Evolutionary conservation across 352 stramenopile species (phyloP).

Genomic region (Pythium dissotocum): DNA sequence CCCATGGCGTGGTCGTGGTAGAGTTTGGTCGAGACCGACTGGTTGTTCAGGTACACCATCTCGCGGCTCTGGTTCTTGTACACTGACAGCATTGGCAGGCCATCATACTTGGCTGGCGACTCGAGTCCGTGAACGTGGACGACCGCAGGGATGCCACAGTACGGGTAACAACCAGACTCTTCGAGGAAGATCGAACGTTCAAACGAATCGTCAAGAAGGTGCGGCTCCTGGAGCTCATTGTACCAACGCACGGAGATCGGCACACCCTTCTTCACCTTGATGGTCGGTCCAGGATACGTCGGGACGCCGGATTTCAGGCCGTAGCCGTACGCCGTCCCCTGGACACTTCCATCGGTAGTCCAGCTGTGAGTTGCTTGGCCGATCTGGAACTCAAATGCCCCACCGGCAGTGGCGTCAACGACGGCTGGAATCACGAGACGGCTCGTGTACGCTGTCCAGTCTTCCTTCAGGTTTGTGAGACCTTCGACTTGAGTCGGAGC

Average conservation of each 20-base stretch:
- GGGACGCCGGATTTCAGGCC: conserved; percentile 26
- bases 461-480: conserved; percentile 30
- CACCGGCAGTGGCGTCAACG: conserved; percentile 39
- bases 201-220: conserved; percentile 53
- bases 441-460: conserved; percentile 37
- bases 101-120: conserved; percentile 62
- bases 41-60: conserved; percentile 66
- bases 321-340: conserved; percentile 35
- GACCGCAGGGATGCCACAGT: conserved; percentile 60
- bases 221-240: conserved; percentile 45
- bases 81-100: conserved; percentile 52
- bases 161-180: conserved; percentile 64
- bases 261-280: conserved; percentile 37
- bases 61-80: conserved; percentile 68
- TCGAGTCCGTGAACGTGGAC: conserved; percentile 70
- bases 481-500: too few species aligned
- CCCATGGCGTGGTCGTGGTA: conserved; percentile 78
- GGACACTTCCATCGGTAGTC: conserved; percentile 27
- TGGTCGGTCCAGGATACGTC: conserved; percentile 38
- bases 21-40: conserved; percentile 65
- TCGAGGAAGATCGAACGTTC: conserved; percentile 41
- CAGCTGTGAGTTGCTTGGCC: conserved; percentile 31
- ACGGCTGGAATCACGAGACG: conserved; percentile 39
- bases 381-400: conserved; percentile 40
- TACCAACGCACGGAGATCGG: conserved; percentile 38